phyloP scores from a whole-genome alignment of 2,329 filamentous ascomycete species.

The Aspergillus melleus region DNA sequence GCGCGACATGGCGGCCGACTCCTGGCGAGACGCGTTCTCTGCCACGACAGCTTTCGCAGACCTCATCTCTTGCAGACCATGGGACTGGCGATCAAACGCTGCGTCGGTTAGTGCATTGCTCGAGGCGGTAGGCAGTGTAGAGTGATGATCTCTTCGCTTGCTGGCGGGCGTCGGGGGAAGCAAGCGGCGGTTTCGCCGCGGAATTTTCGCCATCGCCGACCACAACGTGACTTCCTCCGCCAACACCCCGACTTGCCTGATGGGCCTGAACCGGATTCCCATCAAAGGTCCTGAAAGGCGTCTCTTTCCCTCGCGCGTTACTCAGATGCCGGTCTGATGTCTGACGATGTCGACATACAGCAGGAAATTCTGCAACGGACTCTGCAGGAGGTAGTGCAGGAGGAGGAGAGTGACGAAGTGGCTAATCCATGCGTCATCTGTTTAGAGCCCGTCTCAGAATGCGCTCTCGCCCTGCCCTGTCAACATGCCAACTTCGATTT shows the following conservation, averaged over 20 bases:
- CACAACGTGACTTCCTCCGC: conserved; percentile 22
- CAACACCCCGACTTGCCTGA: neutral
- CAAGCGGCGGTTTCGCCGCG: conserved; percentile 1
- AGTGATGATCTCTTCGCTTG: conserved; percentile 1
- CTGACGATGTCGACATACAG: conserved; percentile 42
- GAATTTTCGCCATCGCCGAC: conserved; percentile 15
- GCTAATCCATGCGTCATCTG: conserved; percentile 78
- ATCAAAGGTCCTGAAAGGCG: neutral
- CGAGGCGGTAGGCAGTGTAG: neutral
- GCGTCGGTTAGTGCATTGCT: conserved; percentile 9
- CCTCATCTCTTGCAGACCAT: conserved; percentile 24
- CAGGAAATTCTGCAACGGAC: conserved; percentile 48
- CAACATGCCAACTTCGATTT: conserved; percentile 82
- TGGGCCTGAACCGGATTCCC: neutral
- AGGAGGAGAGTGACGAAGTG: conserved; percentile 31
- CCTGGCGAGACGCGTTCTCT: conserved; percentile 26
- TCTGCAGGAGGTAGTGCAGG: conserved; percentile 44
- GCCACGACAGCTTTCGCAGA: conserved; percentile 39
- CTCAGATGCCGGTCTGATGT: conserved; percentile 28
- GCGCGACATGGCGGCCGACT: conserved; percentile 26
- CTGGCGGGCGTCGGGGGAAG: neutral
- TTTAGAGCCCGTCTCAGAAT: conserved; percentile 71
- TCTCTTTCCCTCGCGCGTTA: neutral
- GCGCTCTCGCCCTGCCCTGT: conserved; percentile 73
- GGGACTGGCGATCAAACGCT: neutral